Evolutionary conservation across 1,284 basidiomycete genomes (phyloP).

Genomic region (Gomphus sp.): DNA sequence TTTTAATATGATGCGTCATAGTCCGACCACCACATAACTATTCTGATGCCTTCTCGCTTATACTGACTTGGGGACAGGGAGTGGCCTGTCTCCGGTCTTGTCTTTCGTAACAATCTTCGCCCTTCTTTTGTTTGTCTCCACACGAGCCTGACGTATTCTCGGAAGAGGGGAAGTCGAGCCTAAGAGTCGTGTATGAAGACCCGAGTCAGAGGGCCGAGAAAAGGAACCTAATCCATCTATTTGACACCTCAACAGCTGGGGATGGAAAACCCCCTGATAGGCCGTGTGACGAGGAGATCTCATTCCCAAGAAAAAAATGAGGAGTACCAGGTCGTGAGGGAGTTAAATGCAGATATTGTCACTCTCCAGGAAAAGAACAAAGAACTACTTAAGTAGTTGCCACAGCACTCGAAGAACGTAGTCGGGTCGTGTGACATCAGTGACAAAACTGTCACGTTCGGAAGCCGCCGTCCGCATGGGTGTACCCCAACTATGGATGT

Average conservation of each 20-base stretch:
- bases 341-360: background rate
- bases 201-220: slow-evolving; percentile 50
- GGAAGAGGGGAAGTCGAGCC: slow-evolving; percentile 23
- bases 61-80: slow-evolving; percentile 21
- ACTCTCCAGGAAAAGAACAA: no score
- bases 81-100: background rate
- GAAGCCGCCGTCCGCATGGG: background rate
- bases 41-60: slow-evolving; percentile 27
- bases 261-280: background rate
- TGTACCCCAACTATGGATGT: background rate
- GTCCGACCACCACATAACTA: slow-evolving; percentile 2
- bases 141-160: slow-evolving; percentile 1
- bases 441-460: background rate
- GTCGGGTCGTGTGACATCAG: background rate
- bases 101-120: slow-evolving; percentile 20
- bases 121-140: slow-evolving; percentile 11
- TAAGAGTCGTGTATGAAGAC: slow-evolving; percentile 26
- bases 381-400: background rate
- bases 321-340: background rate
- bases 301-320: background rate
- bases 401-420: background rate
- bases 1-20: background rate
- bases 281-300: background rate
- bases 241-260: slow-evolving; percentile 14
- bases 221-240: slow-evolving; percentile 33